Percentiles rank a stretch among this genome's conserved stretches.
These are phyloP conservation scores for Arxiozyma bovina DNA, from an alignment of 1,139 yeast species.

Conservation along the genomic window DNA sequence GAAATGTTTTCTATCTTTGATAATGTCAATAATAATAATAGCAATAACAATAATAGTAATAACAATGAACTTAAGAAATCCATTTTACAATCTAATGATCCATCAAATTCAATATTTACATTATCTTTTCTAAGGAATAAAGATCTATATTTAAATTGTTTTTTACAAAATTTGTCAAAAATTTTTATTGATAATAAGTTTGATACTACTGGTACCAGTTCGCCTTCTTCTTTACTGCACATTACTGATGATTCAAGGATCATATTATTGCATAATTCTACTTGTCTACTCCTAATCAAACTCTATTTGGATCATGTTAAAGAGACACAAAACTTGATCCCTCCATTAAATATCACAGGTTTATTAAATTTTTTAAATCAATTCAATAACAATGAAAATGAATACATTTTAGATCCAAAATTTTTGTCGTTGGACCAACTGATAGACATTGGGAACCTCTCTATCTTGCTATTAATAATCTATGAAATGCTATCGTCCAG, in stretches of 20 bases:
- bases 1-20: conserved; percentile 16
- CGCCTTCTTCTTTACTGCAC: background rate
- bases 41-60: background rate
- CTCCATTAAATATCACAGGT: conserved; percentile 18
- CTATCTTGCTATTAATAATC: conserved; percentile 20
- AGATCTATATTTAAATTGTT: conserved; percentile 15
- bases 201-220: conserved; percentile 4
- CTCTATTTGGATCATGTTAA: conserved; percentile 14
- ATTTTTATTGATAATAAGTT: conserved; percentile 7
- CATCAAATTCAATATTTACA: conserved; percentile 9
- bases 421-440: conserved; percentile 15
- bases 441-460: conserved; percentile 18
- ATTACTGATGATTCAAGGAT: conserved; percentile 6
- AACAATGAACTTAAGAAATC: background rate
- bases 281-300: conserved; percentile 15
- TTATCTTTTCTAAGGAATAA: conserved; percentile 15
- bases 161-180: conserved; percentile 12
- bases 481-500: conserved; percentile 22
- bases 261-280: conserved; percentile 15
- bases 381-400: background rate
- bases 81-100: conserved; percentile 5
- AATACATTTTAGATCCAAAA: conserved; percentile 14
- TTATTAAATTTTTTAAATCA: conserved; percentile 17
- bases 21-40: conserved; percentile 2
- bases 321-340: conserved; percentile 17